phyloP scores from a whole-genome alignment of 1,284 basidiomycete genomes.

The Golubevia pallescens region DNA sequence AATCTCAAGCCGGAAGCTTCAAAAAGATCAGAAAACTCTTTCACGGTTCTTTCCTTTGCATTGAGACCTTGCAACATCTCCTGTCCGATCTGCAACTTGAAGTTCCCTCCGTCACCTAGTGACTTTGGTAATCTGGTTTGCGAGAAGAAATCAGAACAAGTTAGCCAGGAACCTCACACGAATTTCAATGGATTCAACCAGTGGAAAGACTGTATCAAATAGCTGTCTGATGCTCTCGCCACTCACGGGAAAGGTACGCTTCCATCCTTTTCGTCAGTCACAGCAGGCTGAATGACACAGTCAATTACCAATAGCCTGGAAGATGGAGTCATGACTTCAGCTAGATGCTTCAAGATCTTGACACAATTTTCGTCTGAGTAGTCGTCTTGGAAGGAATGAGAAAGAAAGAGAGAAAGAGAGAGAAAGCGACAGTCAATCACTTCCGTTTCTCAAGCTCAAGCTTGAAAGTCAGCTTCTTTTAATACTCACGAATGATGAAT shows the following conservation, averaged over 20 bases:
- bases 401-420: no score
- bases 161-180: not conserved
- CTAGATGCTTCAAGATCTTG: constrained; percentile 18
- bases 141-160: not conserved
- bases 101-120: not conserved
- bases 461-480: no score
- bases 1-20: not conserved
- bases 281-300: no score
- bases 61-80: not conserved
- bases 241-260: no score
- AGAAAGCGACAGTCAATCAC: no score
- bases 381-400: no score
- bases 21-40: not conserved
- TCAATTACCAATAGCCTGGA: constrained; percentile 18
- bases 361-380: constrained; percentile 12
- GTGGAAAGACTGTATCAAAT: no score
- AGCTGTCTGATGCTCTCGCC: no score
- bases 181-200: no score
- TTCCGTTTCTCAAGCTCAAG: no score
- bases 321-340: constrained; percentile 13
- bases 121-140: not conserved
- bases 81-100: not conserved
- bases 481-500: constrained; percentile 19
- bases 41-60: not conserved
- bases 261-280: no score